Conservation (phyloP, 1,284 basidiomycete genomes). For the Rhizopogon parksii region DNA sequence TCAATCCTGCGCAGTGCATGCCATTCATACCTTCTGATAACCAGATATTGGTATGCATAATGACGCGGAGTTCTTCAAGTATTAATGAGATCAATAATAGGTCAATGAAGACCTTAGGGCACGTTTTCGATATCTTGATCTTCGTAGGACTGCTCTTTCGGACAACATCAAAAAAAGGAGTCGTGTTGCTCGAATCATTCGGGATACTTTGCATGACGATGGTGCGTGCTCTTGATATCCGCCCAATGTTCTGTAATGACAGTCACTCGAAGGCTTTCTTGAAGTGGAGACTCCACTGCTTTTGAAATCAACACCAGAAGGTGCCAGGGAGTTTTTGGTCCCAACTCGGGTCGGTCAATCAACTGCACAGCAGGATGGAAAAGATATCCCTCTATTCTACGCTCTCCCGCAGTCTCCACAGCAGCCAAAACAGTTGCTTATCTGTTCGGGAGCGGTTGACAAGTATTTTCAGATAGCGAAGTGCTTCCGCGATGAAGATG, state of each 20-base stretch:
- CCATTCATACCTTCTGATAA: constrained; percentile 80
- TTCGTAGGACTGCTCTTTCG: constrained; percentile 69
- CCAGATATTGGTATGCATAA: constrained; percentile 57
- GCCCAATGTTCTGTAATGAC: constrained; percentile 8
- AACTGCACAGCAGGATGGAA: constrained; percentile 17
- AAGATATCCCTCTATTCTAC: constrained; percentile 62
- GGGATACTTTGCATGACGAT: constrained; percentile 67
- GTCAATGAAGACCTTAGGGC: constrained; percentile 82
- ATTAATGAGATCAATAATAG: constrained; percentile 35
- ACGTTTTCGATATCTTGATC: constrained; percentile 83
- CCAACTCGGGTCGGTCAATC: constrained; percentile 60
- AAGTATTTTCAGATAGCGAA: constrained; percentile 89
- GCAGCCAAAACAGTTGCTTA: constrained; percentile 91
- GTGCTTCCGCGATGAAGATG: constrained; percentile 95
- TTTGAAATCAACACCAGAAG: constrained; percentile 91
- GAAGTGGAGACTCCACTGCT: constrained; percentile 93
- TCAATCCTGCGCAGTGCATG: constrained; percentile 73
- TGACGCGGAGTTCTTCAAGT: constrained; percentile 8
- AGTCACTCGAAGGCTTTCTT: constrained; percentile 55
- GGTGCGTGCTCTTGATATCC: constrained; percentile 37
- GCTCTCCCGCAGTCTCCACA: constrained; percentile 93
- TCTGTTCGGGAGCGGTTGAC: constrained; percentile 86
- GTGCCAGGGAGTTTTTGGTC: constrained; percentile 91
- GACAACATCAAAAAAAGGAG: constrained; percentile 77
- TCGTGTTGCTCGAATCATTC: constrained; percentile 70